These are phyloP conservation scores for Mortierella sp. DNA, from an alignment of 371 early-diverging fungal genomes.

Conservation along the genomic window DNA sequence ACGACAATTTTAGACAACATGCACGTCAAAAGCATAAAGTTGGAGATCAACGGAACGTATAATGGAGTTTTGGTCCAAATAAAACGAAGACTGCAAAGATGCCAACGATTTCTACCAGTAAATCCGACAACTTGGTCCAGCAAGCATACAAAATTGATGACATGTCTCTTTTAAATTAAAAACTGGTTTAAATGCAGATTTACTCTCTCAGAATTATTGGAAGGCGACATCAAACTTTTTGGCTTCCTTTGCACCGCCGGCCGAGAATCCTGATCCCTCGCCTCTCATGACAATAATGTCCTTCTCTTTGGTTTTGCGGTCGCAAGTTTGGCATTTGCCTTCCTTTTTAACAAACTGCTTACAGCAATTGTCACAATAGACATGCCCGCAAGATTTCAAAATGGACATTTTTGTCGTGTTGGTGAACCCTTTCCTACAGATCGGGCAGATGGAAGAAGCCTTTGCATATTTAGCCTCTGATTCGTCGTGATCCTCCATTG, in stretches of 20 bases:
- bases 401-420: conserved; percentile 71
- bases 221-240: conserved; percentile 86
- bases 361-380: conserved; percentile 84
- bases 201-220: conserved; percentile 73
- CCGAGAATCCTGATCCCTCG: conserved; percentile 90
- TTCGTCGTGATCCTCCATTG: conserved; percentile 43
- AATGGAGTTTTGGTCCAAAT: not conserved
- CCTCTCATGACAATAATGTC: conserved; percentile 82
- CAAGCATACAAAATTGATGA: too few species aligned
- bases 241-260: conserved; percentile 83
- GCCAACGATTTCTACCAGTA: conserved; percentile 21
- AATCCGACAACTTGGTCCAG: too few species aligned
- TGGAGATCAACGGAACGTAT: conserved; percentile 31
- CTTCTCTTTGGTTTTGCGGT: conserved; percentile 73
- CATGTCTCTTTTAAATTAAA: too few species aligned
- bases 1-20: conserved; percentile 42
- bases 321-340: conserved; percentile 87
- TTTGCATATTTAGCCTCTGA: conserved; percentile 56
- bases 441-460: conserved; percentile 76
- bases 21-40: conserved; percentile 30
- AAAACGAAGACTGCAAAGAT: not conserved
- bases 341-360: conserved; percentile 82
- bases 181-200: too few species aligned
- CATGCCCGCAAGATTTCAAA: conserved; percentile 89
- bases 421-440: conserved; percentile 84